phyloP scores from a whole-genome alignment of 345 rosid genomes.

The Noccaea bulbosa region DNA sequence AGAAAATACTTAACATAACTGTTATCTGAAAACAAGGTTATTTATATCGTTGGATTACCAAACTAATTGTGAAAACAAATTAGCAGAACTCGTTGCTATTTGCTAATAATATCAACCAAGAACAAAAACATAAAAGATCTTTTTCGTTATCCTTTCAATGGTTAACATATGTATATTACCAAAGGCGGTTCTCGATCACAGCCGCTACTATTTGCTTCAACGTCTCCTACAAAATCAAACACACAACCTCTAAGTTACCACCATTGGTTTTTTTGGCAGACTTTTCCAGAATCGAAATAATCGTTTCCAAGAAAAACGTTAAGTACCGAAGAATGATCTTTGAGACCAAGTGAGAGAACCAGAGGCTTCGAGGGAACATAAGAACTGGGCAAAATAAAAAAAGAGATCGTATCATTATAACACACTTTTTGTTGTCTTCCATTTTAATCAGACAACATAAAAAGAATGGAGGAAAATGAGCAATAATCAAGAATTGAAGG shows the following conservation, averaged over 20 bases:
- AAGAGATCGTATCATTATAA: slow-evolving; percentile 5
- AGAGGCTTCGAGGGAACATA: slow-evolving; percentile 65
- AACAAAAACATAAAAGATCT: neutral
- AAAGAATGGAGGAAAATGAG: neutral
- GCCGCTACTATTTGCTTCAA: slow-evolving; percentile 71
- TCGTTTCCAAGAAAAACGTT: neutral
- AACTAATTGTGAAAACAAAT: neutral
- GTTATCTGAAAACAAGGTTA: neutral
- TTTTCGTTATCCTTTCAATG: neutral
- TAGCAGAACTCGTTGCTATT: neutral
- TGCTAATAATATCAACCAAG: neutral
- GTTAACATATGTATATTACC: slow-evolving; percentile 46
- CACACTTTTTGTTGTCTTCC: slow-evolving; percentile 13
- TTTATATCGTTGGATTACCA: neutral
- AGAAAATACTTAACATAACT: neutral
- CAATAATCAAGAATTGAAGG: slow-evolving; percentile 18
- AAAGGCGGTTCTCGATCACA: slow-evolving; percentile 67
- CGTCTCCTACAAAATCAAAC: slow-evolving; percentile 64
- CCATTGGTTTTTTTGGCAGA: neutral
- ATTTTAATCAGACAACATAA: slow-evolving; percentile 2
- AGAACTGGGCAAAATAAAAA: slow-evolving; percentile 46
- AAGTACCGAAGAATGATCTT: slow-evolving; percentile 82
- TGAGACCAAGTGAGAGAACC: slow-evolving; percentile 88
- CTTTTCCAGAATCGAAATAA: neutral
- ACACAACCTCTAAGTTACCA: slow-evolving; percentile 1